These are phyloP conservation scores for Termitomyces sp. DNA, from an alignment of 768 basidiomycete species.

Conservation along the genomic window DNA sequence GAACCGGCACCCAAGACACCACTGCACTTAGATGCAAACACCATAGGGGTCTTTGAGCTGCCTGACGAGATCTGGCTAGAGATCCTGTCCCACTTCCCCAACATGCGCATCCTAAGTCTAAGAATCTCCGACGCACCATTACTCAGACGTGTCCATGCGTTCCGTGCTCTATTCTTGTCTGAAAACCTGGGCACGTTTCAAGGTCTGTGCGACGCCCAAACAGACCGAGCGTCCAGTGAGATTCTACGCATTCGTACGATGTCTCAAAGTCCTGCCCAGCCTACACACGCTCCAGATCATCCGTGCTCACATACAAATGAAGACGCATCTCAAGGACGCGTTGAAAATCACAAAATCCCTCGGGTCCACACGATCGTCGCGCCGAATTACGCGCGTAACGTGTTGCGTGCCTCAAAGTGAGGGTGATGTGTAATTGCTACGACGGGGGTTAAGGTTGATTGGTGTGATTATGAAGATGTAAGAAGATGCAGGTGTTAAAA, in stretches of 20 bases:
- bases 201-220: conserved; percentile 19
- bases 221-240: not conserved
- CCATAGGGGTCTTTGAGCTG: conserved; percentile 15
- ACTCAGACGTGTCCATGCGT: conserved; percentile 25
- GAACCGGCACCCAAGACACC: not conserved
- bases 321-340: conserved; percentile 19
- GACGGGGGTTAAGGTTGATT: conserved; percentile 22
- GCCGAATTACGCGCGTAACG: conserved; percentile 23
- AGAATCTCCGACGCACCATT: conserved; percentile 5
- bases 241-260: conserved; percentile 21
- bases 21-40: not conserved
- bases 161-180: conserved; percentile 23
- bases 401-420: conserved; percentile 26
- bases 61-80: conserved; percentile 26
- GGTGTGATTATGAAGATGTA: conserved; percentile 23
- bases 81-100: conserved; percentile 23
- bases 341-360: conserved; percentile 22
- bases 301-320: conserved; percentile 26
- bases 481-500: conserved; percentile 21
- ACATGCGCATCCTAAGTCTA: conserved; percentile 16
- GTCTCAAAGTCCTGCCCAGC: conserved; percentile 23
- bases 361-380: conserved; percentile 19
- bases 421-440: conserved; percentile 19
- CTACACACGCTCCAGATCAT: conserved; percentile 26
- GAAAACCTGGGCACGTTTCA: conserved; percentile 26